Evolutionary conservation across 805 yeast species (phyloP).

Genomic region (Crinitomyces ghanaensis): DNA sequence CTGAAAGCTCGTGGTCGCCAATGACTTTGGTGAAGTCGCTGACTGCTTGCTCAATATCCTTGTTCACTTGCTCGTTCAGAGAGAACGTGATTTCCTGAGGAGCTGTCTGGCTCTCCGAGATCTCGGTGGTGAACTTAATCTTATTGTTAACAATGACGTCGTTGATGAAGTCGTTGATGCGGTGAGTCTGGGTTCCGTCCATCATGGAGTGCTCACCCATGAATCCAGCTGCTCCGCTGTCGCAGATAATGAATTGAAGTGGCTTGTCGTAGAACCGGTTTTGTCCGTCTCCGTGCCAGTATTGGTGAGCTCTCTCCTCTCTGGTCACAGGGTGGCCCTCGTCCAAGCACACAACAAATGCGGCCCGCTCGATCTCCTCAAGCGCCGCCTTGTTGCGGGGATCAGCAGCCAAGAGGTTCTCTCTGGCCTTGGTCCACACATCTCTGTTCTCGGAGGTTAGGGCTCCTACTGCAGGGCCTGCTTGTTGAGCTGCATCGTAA

Average conservation of each 20-base stretch:
- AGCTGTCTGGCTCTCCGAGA: slow-evolving; percentile 9
- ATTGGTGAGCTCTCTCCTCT: slow-evolving; percentile 71
- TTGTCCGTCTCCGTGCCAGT: slow-evolving; percentile 93
- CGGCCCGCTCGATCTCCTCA: slow-evolving; percentile 58
- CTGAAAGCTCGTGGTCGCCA: slow-evolving; percentile 58
- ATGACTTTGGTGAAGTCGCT: slow-evolving; percentile 45
- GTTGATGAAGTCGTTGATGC: slow-evolving; percentile 67
- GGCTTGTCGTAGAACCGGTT: slow-evolving; percentile 93
- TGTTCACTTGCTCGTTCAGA: slow-evolving; percentile 39
- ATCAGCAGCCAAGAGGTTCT: slow-evolving; percentile 40
- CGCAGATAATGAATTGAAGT: slow-evolving; percentile 66
- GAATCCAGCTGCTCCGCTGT: slow-evolving; percentile 83
- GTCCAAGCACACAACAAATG: slow-evolving; percentile 76
- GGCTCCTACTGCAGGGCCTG: slow-evolving; percentile 55
- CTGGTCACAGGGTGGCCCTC: slow-evolving; percentile 58
- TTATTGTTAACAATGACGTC: slow-evolving; percentile 42
- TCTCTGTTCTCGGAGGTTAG: slow-evolving; percentile 82
- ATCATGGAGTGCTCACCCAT: slow-evolving; percentile 93
- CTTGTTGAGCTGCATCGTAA: slow-evolving; percentile 31
- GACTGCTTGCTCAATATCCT: slow-evolving; percentile 45
- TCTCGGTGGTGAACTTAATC: slow-evolving; percentile 24
- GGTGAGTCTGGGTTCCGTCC: slow-evolving; percentile 96
- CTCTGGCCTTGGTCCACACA: slow-evolving; percentile 54
- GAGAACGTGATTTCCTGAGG: slow-evolving; percentile 39
- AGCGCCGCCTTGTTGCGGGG: slow-evolving; percentile 53